phyloP scores from a whole-genome alignment of 1,284 basidiomycete species.

The Ganoderma sinense region DNA sequence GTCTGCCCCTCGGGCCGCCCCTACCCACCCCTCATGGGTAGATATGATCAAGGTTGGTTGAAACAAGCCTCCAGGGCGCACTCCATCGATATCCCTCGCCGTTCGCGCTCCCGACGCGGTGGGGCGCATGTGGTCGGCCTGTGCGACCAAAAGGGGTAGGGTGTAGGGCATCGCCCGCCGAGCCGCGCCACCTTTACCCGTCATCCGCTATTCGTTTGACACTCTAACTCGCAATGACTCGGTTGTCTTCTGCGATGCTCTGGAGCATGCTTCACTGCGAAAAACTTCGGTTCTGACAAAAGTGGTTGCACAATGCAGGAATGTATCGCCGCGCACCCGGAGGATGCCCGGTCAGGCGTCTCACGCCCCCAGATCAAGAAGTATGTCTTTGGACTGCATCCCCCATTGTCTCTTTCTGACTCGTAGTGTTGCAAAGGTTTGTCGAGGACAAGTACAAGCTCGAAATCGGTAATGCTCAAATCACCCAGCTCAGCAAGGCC shows the following conservation, averaged over 20 bases:
- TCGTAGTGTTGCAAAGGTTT: slow-evolving; percentile 51
- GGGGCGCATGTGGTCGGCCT: slow-evolving; percentile 20
- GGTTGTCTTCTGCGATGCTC: neutral
- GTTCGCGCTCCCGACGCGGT: slow-evolving; percentile 9
- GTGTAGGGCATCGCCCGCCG: slow-evolving; percentile 46
- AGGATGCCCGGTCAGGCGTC: slow-evolving; percentile 85
- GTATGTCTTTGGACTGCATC: slow-evolving; percentile 47
- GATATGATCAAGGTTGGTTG: slow-evolving; percentile 82
- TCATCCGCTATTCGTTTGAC: slow-evolving; percentile 30
- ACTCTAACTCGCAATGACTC: slow-evolving; percentile 14
- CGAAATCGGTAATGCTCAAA: slow-evolving; percentile 80
- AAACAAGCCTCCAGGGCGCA: slow-evolving; percentile 9
- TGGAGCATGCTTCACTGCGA: slow-evolving; percentile 1
- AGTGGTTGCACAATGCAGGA: slow-evolving; percentile 55
- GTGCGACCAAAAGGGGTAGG: slow-evolving; percentile 51
- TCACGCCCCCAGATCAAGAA: slow-evolving; percentile 95
- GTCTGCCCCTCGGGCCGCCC: slow-evolving; percentile 46
- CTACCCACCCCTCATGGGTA: slow-evolving; percentile 73
- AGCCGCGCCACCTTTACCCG: slow-evolving; percentile 42
- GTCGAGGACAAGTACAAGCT: slow-evolving; percentile 84
- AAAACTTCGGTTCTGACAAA: neutral
- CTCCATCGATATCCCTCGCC: neutral
- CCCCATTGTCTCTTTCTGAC: slow-evolving; percentile 12
- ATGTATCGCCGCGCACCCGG: slow-evolving; percentile 79
- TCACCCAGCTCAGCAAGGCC: slow-evolving; percentile 83